Evolutionary conservation across 805 yeast genomes (phyloP), one percentile per base, ranked within the genome.

Genomic region (Monosporozyma siamensis): DNA sequence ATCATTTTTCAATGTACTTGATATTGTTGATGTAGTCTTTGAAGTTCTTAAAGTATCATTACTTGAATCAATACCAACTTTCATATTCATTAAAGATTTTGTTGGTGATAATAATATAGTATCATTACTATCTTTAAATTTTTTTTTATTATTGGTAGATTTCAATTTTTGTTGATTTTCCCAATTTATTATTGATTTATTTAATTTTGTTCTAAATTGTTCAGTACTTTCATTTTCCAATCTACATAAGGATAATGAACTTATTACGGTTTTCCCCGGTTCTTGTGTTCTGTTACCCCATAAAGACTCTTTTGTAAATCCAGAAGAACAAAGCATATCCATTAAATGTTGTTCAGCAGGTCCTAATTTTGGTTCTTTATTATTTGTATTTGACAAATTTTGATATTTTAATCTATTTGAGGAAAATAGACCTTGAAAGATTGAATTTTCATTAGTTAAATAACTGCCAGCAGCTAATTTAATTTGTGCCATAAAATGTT

Each of bases 281-380:
- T 89, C 97, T 51, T 82, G 71, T n/a, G 85, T 77, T 48, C 98
- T 71, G 56, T 79, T 80, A 4, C 95, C 97, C 98, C 98, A 92
- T 12, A 61, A 53, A 24, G 83, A 86, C 17, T 69, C 68, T 10
- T 72, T 64, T 3, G 67, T 62, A 50, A 88, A 85, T 1, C 98
- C 98, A 0, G 95, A 81, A 0, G 90, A 72, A 54, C 96, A 88
- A 42, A 92, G 72, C 98, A 92, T 92, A 48, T 88, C 97, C 66
- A 86, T 74, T 37, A 92, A 70, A 62, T 90, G 97, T 62, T 84
- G 90, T 61, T 92, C 98, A 1, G 98, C 97, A 12, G 95, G 81
- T 6, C 88, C 89, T 47, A 83, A 62, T 27, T 67, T 68, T 50
- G 75, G 78, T 2, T 70, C 71, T 1, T 70, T 43, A 22, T 24